Evolutionary conservation across 2,329 filamentous ascomycete genomes (phyloP), one percentile per base, ranked within the genome.

Genomic region (Phyllosticta ampelicida): DNA sequence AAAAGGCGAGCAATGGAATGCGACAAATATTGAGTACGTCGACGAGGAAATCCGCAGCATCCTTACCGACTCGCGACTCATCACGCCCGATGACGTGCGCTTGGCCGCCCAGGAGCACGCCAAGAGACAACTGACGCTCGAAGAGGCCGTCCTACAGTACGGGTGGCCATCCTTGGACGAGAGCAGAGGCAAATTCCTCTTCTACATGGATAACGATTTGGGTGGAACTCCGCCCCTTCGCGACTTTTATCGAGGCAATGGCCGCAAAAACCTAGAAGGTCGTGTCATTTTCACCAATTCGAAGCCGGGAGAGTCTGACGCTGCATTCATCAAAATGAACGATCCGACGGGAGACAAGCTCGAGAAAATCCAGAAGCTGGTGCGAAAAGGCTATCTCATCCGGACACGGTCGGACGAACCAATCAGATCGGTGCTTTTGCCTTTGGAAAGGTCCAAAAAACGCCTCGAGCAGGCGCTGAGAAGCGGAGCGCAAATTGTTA

Each of bases 261-360:
- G 68, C 8, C 67, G 72, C 61, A 63, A 68, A 54, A 70, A 65
- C 6, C 66, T 75, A 13, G 72, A 80, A 59, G 74, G 74, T 53
- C 71, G 77, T 20, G 73, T 74, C 2, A 66, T 80, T 13, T 80
- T 79, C 64, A 78, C 77, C 9, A 79, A 80, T 62, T 70, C 73
- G 0, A 61, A 72, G 3, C 76, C 77, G 44, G 77, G 77, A 19
- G 64, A 72, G 1, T 58, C 72, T 0, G 77, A 79, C 61, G 75
- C 72, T 51, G 77, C 77, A 0, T 77, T 80, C 61, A 76, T 78
- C 63, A 80, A 79, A 67, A 68, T 75, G 55, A 79, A 79, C 61
- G 71, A 77, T 44, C 75, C 76, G 0, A 65, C 63, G 16, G 64
- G 63, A 5, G 64, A 66, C 3, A 68, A 74, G 36, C 65, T 69